A percentile compares a stretch with the other conserved stretches of the same genome.
phyloP scores from a whole-genome alignment of 2,329 filamentous ascomycete species.

The Stemphylium lycopersici region DNA sequence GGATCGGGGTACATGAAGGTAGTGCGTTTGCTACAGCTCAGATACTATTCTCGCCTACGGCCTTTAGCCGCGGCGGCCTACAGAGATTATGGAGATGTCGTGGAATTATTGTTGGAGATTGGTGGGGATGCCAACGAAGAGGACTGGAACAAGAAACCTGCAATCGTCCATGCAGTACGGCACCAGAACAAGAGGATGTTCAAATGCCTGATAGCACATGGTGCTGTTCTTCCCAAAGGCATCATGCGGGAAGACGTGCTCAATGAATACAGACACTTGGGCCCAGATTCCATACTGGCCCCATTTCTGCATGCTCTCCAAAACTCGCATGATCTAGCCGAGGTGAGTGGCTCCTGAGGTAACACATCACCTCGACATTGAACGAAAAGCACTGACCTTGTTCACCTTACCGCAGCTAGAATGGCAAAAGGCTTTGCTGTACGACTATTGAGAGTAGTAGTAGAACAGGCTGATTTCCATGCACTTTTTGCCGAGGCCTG shows the following conservation, averaged over 20 bases:
- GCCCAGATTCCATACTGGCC: too few species aligned
- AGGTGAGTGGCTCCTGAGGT: too few species aligned
- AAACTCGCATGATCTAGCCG: too few species aligned
- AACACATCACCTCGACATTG: too few species aligned
- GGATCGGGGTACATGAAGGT: too few species aligned
- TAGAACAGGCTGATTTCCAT: neutral
- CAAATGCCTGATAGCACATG: neutral
- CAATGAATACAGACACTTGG: too few species aligned
- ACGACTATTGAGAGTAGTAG: neutral
- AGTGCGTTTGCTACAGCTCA: too few species aligned
- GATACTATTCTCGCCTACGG: neutral
- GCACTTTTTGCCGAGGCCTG: constrained; percentile 5
- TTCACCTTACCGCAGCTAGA: neutral
- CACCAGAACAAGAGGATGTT: neutral
- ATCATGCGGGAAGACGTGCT: neutral
- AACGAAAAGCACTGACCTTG: neutral
- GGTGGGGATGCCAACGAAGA: neutral
- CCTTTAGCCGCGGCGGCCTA: neutral
- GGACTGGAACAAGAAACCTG: neutral
- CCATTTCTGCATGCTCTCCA: too few species aligned
- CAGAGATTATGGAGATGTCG: neutral
- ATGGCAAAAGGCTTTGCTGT: neutral
- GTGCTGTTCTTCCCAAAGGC: neutral
- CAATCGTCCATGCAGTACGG: neutral
- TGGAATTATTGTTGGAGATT: neutral